Evolutionary conservation across 176 grass and related monocot species (phyloP).

Genomic region (Urochloa ruziziensis): DNA sequence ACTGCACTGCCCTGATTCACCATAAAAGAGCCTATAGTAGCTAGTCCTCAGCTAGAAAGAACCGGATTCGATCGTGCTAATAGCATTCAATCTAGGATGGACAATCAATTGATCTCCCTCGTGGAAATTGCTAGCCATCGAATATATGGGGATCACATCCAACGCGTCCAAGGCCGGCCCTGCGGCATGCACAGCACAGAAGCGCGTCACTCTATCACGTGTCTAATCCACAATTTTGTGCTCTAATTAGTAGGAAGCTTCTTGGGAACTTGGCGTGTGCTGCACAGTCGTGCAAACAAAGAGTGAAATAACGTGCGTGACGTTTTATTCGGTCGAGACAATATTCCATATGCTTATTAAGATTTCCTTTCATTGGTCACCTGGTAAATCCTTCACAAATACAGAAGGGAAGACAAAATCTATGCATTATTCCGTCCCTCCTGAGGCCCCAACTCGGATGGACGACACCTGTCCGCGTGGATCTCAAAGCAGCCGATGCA

Average conservation of each 20-base stretch:
- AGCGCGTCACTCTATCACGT: slow-evolving; percentile 1
- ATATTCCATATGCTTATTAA: neutral
- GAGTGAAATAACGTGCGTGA: neutral
- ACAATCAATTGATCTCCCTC: neutral
- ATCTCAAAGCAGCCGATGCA: too few relatives aligned
- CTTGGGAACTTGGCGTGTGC: neutral
- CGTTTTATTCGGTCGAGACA: neutral
- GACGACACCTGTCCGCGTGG: too few relatives aligned
- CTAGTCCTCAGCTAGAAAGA: neutral
- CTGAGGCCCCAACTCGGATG: too few relatives aligned
- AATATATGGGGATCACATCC: slow-evolving; percentile 29
- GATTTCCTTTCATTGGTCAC: neutral
- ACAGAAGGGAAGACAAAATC: neutral
- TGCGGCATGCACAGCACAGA: neutral
- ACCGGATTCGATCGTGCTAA: slow-evolving; percentile 23
- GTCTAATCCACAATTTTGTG: neutral
- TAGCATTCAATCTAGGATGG: neutral
- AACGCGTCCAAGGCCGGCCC: neutral
- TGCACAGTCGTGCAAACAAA: neutral
- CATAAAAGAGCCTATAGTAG: too few relatives aligned
- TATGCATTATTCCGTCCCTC: neutral
- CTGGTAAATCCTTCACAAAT: neutral
- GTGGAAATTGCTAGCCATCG: slow-evolving; percentile 5
- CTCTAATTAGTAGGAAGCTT: neutral
- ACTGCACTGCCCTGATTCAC: too few relatives aligned